phyloP scores from a whole-genome alignment of 2,329 filamentous ascomycete genomes.

The Cladophialophora carrionii region DNA sequence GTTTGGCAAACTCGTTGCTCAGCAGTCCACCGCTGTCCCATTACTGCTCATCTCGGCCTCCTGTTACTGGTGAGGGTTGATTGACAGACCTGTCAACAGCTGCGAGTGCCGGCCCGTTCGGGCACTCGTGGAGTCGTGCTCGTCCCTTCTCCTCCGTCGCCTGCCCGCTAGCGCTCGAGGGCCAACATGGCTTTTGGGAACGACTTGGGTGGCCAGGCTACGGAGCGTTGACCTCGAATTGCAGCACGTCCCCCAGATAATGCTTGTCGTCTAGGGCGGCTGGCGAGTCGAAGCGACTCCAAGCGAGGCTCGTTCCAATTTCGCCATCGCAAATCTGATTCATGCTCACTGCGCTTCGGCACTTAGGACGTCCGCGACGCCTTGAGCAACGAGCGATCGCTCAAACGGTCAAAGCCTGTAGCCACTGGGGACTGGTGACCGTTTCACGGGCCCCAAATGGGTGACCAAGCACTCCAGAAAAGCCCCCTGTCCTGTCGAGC shows the following conservation, averaged over 20 bases:
- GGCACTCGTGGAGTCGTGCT: conserved; percentile 13
- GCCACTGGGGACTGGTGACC: conserved; percentile 25
- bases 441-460: conserved; percentile 34
- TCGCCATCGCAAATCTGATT: conserved; percentile 35
- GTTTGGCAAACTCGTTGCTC: conserved; percentile 19
- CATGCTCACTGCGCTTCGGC: conserved; percentile 35
- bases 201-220: conserved; percentile 4
- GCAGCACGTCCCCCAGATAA: conserved; percentile 18
- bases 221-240: neutral
- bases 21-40: conserved; percentile 5
- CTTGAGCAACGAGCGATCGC: conserved; percentile 27
- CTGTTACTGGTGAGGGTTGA: conserved; percentile 14
- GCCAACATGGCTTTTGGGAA: conserved; percentile 11
- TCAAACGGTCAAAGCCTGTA: conserved; percentile 19
- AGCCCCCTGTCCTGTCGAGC: conserved; percentile 15
- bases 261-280: conserved; percentile 36
- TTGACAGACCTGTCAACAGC: conserved; percentile 4
- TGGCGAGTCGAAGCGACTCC: conserved; percentile 37
- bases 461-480: conserved; percentile 21
- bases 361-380: conserved; percentile 34
- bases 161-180: conserved; percentile 11
- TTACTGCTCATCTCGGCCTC: neutral
- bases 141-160: conserved; percentile 7
- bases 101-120: conserved; percentile 15
- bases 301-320: conserved; percentile 38